A percentile compares a stretch with the other conserved stretches of the same genome.
These are phyloP conservation scores for Pseudogymnoascus sp. DNA, from an alignment of 2,329 filamentous ascomycete genomes.

Conservation along the genomic window DNA sequence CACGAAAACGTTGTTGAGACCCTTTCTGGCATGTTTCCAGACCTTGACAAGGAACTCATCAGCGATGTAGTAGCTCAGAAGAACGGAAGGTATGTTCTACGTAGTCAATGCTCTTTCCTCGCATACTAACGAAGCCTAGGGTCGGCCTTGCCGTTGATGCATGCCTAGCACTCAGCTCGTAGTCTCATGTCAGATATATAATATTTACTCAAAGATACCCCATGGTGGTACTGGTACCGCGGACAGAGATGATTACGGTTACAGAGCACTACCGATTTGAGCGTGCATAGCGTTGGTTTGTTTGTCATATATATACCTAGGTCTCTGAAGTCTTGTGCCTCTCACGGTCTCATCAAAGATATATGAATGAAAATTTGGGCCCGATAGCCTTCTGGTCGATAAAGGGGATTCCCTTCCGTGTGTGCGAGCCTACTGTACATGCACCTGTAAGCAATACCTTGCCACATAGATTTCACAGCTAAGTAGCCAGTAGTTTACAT, in stretches of 20 bases:
- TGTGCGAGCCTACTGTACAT: background rate
- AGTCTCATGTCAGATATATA: conserved; percentile 1
- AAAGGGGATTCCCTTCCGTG: background rate
- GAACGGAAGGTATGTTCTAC: conserved; percentile 68
- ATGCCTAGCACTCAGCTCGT: conserved; percentile 58
- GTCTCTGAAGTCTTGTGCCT: background rate
- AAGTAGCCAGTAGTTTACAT: background rate
- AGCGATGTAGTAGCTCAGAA: conserved; percentile 95
- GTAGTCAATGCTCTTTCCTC: background rate
- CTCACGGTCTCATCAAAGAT: background rate
- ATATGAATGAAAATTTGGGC: conserved; percentile 5
- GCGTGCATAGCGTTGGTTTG: conserved; percentile 12
- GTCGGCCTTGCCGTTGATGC: conserved; percentile 81
- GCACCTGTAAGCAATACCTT: background rate
- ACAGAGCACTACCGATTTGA: conserved; percentile 10
- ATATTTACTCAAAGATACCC: conserved; percentile 10
- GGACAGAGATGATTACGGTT: conserved; percentile 3
- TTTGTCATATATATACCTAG: conserved; percentile 12
- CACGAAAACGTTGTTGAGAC: conserved; percentile 91
- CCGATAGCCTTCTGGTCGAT: background rate
- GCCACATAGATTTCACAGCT: background rate
- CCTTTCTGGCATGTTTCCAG: conserved; percentile 91
- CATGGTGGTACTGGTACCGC: background rate
- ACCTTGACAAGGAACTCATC: conserved; percentile 87
- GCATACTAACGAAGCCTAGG: conserved; percentile 37